Base-by-base conservation (phyloP, 768 basidiomycete species). In the Omphalotus guepiniiformis region DNA sequence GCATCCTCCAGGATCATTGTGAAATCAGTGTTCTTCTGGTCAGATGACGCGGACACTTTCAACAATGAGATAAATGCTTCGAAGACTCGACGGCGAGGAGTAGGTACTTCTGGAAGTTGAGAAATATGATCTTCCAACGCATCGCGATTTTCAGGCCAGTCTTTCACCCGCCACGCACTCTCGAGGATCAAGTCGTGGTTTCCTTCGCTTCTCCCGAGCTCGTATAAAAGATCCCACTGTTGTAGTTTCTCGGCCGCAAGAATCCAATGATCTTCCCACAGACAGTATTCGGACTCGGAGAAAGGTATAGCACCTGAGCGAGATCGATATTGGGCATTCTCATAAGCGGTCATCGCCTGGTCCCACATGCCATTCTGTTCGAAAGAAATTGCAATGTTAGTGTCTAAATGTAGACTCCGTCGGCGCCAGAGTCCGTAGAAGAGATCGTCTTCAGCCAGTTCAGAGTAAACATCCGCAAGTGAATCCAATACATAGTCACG, bases 221-320 rank as follows among this genome's bases (percentile, higher is more conserved):
- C 96, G 53, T 88, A 81, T 3, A 99, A 75, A 18, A 88, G 80
- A 50, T 99, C 96, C 96, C 96, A 99, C 52, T 96, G 89, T 61
- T 98, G 96, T 15, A 99, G 72, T 65, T 99, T 99, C 68, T 95
- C 91, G 1, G 93, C 86, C 1, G 93, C 79, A 6, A 94, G 70
- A 50, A 99, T 88, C 95, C 96, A 99, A 63, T 99, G 96, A 62
- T 99, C 96, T 58, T 99, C 96, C 96, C 96, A 99, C 16, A 99
- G 72, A 57, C 89, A 93, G 63, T 94, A 97, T 63, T 99, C 96
- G 1, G 87, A 75, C 63, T 99, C 96, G 11, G 88, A 86, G 70
- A 94, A 98, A 1, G 93, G 83, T 44, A 96, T 81, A 5, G 78
- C 70, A 4, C 92, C 91, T 3, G 79, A 73, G 38, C 93, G 77